Evolutionary conservation across 805 yeast species (phyloP).

Genomic region (Pachysolen tannophilus): DNA sequence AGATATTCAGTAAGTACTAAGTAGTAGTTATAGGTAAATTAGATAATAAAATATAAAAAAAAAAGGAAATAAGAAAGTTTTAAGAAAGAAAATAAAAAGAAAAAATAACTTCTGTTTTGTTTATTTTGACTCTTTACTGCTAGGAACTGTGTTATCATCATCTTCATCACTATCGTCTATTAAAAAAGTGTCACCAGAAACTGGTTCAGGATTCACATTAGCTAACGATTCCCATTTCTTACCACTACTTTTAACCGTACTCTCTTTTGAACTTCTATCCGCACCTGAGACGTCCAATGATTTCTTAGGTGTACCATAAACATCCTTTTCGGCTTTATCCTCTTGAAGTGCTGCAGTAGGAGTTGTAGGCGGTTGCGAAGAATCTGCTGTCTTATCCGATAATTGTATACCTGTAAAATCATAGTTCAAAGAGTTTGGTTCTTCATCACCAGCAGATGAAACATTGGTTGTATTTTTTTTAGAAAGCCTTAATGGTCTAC

Average conservation of each 20-base stretch:
- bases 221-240: conserved; percentile 38
- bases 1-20: no score
- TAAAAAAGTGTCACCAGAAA: conserved; percentile 42
- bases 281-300: no score
- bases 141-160: conserved; percentile 14
- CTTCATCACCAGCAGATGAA: conserved; percentile 19
- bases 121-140: background rate
- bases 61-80: background rate
- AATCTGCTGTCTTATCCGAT: conserved; percentile 25
- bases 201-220: conserved; percentile 33
- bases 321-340: background rate
- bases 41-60: background rate
- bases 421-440: conserved; percentile 16
- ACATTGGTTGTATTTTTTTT: conserved; percentile 23
- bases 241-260: conserved; percentile 19
- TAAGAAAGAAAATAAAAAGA: background rate
- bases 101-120: background rate
- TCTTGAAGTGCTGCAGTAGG: conserved; percentile 6
- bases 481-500: conserved; percentile 11
- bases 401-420: conserved; percentile 15
- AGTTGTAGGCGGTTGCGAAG: background rate
- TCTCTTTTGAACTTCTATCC: no score
- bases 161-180: conserved; percentile 45
- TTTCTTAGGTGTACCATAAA: background rate
- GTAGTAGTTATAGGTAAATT: no score